phyloP scores from a whole-genome alignment of 2,329 filamentous ascomycete genomes.

The Elsinoe ampelina region DNA sequence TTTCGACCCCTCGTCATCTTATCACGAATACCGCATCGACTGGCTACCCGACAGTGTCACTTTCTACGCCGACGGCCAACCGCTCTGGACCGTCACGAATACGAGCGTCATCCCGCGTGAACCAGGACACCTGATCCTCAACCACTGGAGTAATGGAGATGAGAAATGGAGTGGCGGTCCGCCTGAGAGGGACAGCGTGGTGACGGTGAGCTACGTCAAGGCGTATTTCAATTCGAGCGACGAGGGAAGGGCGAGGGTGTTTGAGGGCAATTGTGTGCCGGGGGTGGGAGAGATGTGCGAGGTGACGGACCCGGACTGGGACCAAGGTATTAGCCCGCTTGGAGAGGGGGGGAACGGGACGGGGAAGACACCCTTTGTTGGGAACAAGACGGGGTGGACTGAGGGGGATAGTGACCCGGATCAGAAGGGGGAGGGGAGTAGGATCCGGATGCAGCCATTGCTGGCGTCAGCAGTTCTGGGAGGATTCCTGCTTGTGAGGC shows the following conservation, averaged over 20 bases:
- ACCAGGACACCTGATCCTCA: conserved; percentile 59
- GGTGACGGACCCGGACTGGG: conserved; percentile 44
- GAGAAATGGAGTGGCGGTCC: conserved; percentile 52
- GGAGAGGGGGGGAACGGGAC: conserved; percentile 22
- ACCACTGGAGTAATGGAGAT: conserved; percentile 73
- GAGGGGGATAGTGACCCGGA: neutral
- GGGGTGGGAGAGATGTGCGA: conserved; percentile 22
- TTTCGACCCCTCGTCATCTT: conserved; percentile 56
- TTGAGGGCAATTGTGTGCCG: conserved; percentile 27
- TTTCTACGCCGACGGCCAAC: conserved; percentile 58
- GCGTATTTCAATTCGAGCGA: conserved; percentile 69
- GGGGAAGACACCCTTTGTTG: conserved; percentile 41
- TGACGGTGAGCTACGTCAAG: conserved; percentile 62
- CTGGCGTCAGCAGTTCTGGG: too few species aligned
- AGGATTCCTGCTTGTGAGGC: too few species aligned
- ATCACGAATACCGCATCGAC: conserved; percentile 75
- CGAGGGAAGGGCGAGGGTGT: conserved; percentile 25
- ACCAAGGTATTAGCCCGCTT: conserved; percentile 26
- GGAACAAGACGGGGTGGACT: conserved; percentile 12
- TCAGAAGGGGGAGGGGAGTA: neutral
- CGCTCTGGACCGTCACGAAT: conserved; percentile 47
- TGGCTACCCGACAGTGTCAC: conserved; percentile 53
- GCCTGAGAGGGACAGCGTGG: conserved; percentile 50
- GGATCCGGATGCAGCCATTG: neutral
- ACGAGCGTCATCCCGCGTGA: conserved; percentile 38